phyloP scores from a whole-genome alignment of 2,329 filamentous ascomycete genomes.

The Calonectria multiphialidica region DNA sequence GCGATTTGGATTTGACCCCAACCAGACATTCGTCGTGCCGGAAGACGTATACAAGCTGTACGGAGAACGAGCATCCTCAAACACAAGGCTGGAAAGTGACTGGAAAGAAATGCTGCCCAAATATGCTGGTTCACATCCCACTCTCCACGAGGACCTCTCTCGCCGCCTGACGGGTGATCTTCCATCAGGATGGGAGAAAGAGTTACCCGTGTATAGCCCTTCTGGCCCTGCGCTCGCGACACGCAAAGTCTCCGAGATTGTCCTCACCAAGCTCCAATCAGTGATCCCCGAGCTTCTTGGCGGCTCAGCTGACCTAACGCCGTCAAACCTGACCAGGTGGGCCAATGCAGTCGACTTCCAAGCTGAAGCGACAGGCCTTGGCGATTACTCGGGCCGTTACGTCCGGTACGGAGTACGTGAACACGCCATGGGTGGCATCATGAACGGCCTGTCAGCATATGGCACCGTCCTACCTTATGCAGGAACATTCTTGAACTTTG shows the following conservation, averaged over 20 bases:
- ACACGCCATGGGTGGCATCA: constrained; percentile 91
- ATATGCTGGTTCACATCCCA: constrained; percentile 83
- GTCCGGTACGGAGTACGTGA: constrained; percentile 92
- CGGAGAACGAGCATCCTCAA: constrained; percentile 84
- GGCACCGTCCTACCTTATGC: constrained; percentile 93
- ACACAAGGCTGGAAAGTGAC: constrained; percentile 90
- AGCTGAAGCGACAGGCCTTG: constrained; percentile 85
- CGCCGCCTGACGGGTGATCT: constrained; percentile 87
- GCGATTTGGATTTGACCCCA: constrained; percentile 96
- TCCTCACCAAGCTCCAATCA: constrained; percentile 88
- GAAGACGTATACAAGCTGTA: constrained; percentile 95
- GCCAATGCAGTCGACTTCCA: constrained; percentile 99
- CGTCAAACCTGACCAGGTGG: constrained; percentile 98
- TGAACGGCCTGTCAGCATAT: constrained; percentile 96
- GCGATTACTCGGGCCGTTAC: constrained; percentile 92
- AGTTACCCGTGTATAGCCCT: constrained; percentile 90
- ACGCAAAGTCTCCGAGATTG: constrained; percentile 95
- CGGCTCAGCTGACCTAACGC: constrained; percentile 97
- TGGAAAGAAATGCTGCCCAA: constrained; percentile 95
- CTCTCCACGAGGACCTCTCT: constrained; percentile 82
- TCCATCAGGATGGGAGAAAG: constrained; percentile 96
- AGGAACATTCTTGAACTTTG: constrained; percentile 99
- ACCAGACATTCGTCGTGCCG: constrained; percentile 91
- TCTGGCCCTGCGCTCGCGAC: constrained; percentile 87
- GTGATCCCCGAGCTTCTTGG: constrained; percentile 91